Percentiles rank a stretch among this genome's conserved stretches.
phyloP scores from a whole-genome alignment of 1,139 yeast genomes.

The Geotrichum fermentans region DNA sequence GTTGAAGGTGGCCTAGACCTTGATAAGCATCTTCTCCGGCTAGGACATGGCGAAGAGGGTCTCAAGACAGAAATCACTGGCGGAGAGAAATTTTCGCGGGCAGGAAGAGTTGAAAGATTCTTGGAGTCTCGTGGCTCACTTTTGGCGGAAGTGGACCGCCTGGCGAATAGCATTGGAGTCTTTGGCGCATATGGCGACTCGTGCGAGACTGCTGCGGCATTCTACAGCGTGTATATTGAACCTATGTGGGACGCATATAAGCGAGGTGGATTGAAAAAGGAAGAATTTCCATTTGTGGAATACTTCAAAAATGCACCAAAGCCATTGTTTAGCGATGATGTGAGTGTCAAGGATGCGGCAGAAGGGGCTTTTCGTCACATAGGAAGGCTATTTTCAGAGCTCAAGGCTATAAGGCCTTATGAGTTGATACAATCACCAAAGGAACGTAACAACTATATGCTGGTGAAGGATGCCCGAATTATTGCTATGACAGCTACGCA shows the following conservation, averaged over 20 bases:
- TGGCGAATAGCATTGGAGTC: conserved; percentile 39
- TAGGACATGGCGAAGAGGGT: conserved; percentile 28
- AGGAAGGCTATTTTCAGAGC: conserved; percentile 32
- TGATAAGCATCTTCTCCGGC: conserved; percentile 29
- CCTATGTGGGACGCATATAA: conserved; percentile 37
- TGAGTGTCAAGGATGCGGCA: conserved; percentile 10
- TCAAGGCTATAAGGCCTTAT: conserved; percentile 38
- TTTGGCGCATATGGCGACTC: conserved; percentile 44
- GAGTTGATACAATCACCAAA: conserved; percentile 29
- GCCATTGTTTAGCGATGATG: neutral
- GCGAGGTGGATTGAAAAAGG: conserved; percentile 1
- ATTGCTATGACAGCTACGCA: conserved; percentile 36
- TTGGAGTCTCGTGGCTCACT: conserved; percentile 24
- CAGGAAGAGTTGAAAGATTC: conserved; percentile 29
- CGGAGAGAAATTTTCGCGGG: conserved; percentile 21
- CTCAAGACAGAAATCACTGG: conserved; percentile 14
- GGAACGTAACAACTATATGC: conserved; percentile 29
- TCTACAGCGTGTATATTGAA: conserved; percentile 37
- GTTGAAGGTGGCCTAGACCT: conserved; percentile 24
- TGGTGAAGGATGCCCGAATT: conserved; percentile 33
- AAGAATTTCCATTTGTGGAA: conserved; percentile 36
- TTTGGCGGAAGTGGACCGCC: conserved; percentile 34
- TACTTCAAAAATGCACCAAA: conserved; percentile 19
- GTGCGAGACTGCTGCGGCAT: conserved; percentile 42
- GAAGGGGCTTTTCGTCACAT: conserved; percentile 13